Conservation (phyloP, 306 rosid species). For the Cotoneaster glaucophyllus region DNA sequence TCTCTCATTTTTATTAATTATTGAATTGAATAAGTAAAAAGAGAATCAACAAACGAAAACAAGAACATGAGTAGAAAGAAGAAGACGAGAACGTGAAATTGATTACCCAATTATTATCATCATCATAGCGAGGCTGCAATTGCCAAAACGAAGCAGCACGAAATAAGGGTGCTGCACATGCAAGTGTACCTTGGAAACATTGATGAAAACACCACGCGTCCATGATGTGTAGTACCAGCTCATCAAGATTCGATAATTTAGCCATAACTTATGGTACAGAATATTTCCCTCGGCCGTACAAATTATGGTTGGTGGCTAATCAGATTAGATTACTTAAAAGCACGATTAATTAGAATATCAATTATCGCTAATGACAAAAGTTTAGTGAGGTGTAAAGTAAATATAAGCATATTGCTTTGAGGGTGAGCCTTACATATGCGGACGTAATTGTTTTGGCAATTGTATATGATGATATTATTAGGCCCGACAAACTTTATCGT, state of each 20-base stretch:
- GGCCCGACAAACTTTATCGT: too few relatives aligned
- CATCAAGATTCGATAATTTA: not conserved
- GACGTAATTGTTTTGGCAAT: not conserved
- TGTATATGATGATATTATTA: not conserved
- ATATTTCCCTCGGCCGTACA: constrained; percentile 10
- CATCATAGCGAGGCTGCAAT: not conserved
- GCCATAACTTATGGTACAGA: constrained; percentile 3
- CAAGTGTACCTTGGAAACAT: not conserved
- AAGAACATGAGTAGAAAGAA: not conserved
- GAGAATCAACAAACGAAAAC: too few relatives aligned
- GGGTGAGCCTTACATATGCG: not conserved
- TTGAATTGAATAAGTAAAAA: too few relatives aligned
- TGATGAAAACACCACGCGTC: constrained; percentile 6
- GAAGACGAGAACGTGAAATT: not conserved
- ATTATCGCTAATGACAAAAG: not conserved
- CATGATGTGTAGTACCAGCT: not conserved
- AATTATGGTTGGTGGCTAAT: not conserved
- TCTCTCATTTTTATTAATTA: too few relatives aligned
- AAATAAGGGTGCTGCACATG: constrained; percentile 11
- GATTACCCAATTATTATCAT: not conserved
- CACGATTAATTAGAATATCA: not conserved
- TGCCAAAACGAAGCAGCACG: not conserved
- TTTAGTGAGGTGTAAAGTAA: not conserved
- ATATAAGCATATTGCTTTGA: not conserved
- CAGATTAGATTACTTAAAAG: not conserved